Percentiles rank a stretch among this genome's conserved stretches.
phyloP scores from a whole-genome alignment of 2,329 filamentous ascomycete genomes.

The Tolypocladium tundrense region DNA sequence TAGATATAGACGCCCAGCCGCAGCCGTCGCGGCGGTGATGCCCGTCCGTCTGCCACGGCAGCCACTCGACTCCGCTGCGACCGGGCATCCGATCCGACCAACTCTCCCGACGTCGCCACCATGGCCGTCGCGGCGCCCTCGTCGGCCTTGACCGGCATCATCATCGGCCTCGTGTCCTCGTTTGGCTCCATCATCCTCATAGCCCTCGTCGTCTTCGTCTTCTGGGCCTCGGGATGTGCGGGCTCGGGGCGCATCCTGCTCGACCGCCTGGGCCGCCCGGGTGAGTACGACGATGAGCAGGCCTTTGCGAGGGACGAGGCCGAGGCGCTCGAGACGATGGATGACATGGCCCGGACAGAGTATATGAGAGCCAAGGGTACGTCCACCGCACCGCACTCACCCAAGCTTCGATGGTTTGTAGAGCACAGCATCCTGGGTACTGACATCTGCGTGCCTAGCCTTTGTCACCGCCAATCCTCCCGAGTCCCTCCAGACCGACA shows the following conservation, averaged over 20 bases:
- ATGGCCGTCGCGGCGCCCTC: constrained; percentile 24
- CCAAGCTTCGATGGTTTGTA: not conserved
- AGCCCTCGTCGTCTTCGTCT: constrained; percentile 81
- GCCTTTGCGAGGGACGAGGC: constrained; percentile 89
- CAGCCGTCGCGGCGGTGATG: constrained; percentile 7
- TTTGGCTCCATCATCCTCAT: constrained; percentile 86
- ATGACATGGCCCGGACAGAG: constrained; percentile 80
- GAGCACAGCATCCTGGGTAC: not conserved
- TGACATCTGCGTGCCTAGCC: constrained; percentile 39
- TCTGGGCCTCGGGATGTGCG: constrained; percentile 63
- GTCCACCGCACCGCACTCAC: constrained; percentile 7
- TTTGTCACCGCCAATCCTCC: constrained; percentile 91
- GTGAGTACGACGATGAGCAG: constrained; percentile 97
- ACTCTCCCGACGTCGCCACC: constrained; percentile 5
- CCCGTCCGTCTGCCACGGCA: not conserved
- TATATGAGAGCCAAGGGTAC: constrained; percentile 92
- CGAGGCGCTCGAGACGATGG: constrained; percentile 90
- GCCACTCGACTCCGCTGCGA: not conserved
- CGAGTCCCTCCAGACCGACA: constrained; percentile 91
- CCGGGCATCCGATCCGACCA: not conserved
- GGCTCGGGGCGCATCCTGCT: constrained; percentile 80
- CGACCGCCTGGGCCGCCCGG: constrained; percentile 84
- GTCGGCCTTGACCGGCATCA: constrained; percentile 59
- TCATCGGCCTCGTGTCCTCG: constrained; percentile 90
- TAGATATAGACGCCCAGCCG: constrained; percentile 1